Evolutionary conservation across 1,139 yeast species (phyloP), one percentile per base, ranked within the genome.

Genomic region (Taphrina populina): DNA sequence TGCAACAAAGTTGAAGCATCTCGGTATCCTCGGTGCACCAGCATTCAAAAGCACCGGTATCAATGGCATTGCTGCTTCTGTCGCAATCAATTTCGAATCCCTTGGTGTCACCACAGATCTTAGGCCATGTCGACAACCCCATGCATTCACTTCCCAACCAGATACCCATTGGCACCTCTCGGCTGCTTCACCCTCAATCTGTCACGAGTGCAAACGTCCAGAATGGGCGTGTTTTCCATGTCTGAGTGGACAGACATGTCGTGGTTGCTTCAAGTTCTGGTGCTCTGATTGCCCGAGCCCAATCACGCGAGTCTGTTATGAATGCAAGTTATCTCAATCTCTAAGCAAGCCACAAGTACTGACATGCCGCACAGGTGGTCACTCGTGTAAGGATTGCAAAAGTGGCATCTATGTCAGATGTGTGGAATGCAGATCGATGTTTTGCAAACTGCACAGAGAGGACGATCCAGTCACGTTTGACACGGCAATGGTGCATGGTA

Each of bases 251-350:
- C 36, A 37, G 8, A 43, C 47, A 4, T 43, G 47, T 30, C 35
- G 47, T 8, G 47, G 47, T 1, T 43, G 47, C 17, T 43, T 43
- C 37, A 29, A 32, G 37, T 43, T 43, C 20, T 43, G 47, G 47
- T 43, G 47, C 36, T 43, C 20, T 2, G 47, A 30, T 2, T 43
- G 47, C 15, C 27, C 17, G 26, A 43, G 47, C 21, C n/a, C 27
- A 11, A 43, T 43, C 1, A 43, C 29, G 23, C 29, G 47, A 19
- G 47, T 43, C 47, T 43, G 47, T 29, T 43, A 43, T 20, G 47
- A 43, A 32, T 43, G 47, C 32, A 43, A 29, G 34, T 27, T 10
- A 8, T 1, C 13, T 17, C 2, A 10, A 17, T 26, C 34, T 27
- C 6, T 1, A 33, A 6, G 5, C 10, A 10, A 17, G 19, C 11